Base-by-base conservation (phyloP, 345 rosid species). In the Heritiera littoralis region DNA sequence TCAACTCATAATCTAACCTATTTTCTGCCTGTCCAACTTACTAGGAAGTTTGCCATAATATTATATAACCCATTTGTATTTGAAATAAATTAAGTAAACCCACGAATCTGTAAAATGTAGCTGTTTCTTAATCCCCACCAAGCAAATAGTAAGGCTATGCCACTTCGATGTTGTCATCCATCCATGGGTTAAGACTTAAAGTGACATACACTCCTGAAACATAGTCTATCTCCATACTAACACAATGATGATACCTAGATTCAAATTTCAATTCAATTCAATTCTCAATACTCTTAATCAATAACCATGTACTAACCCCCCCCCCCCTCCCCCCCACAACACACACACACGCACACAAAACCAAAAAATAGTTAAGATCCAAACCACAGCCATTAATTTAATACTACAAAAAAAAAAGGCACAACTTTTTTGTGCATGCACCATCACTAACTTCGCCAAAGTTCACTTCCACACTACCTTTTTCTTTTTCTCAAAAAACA, bases 401-500 rank as follows among this genome's bases (percentile, higher is more conserved):
- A 60, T 14, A 35, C 15, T 49, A 38, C 38, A 56, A 43, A 14
- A 10, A 58, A 58, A 41, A 40, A 72, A 18, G 30, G 20, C 51
- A 17, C 64, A 55, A 15, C n/a, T 56, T 20, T 41, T 45, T 17
- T n/a, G 35, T 59, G 60, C 76, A 78, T 59, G 68, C 75, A 69
- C 66, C 75, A 56, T 58, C 66, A 55, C 69, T 78, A 59, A 55
- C 63, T n/a, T 66, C 43, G 70, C 18, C 20, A 23, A 23, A 56
- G 75, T 69, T 78, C 30, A 46, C 48, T 59, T 43, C 76, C 68
- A 28, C 43, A 58, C 35, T 69, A 52, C 17, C 6, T 12, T 67
- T 61, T 35, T 35, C 38, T 78, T 55, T 68, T 65, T 45, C 56
- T 5, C 55, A 45, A 3, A 59, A 55, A 70, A 40, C 32, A 15